Evolutionary conservation across 345 rosid genomes (phyloP), one percentile per base, ranked within the genome.

Genomic region (Cardamine resedifolia): DNA sequence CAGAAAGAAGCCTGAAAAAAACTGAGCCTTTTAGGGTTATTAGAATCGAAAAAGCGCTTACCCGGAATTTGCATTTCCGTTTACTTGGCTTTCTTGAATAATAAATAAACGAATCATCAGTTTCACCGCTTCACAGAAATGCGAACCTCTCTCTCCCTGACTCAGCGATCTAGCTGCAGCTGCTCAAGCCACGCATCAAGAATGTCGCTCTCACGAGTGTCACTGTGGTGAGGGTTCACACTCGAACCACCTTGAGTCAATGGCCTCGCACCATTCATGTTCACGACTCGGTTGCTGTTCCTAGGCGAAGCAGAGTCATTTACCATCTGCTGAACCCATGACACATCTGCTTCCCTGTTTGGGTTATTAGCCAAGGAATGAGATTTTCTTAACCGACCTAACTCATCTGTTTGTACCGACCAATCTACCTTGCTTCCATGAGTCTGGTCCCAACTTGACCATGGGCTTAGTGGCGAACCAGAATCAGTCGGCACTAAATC

Each of bases 361-460:
- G 64, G 79, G 61, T 77, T 75, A 55, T 59, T 74, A 79, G 83
- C 90, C 69, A 81, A 57, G 41, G 91, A 85, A 72, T 78, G 79
- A 11, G 89, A 79, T 72, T 88, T 79, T 21, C 79, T 75, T 21
- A 77, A 80, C 71, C 80, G 77, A 19, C 83, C 87, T 36, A 80
- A 56, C 66, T 84, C 96, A 57, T 86, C 89, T 15, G 85, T 76
- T 18, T 81, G 82, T 7, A 83, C 85, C 10, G 84, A 81, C 88
- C 92, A 89, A 68, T 87, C 90, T 9, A 86, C 82, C 80, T 80
- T 88, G 70, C 45, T 66, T 45, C 92, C 98, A 11, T 82, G 81
- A 38, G 85, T 77, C 48, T 93, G 81, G 53, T 93, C 99, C 97
- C 96, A 95, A 49, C 81, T 90, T 3, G 98, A 86, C 92, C 90